Evolutionary conservation across 2,329 filamentous ascomycete genomes (phyloP).

Genomic region (Aspergillus latus): DNA sequence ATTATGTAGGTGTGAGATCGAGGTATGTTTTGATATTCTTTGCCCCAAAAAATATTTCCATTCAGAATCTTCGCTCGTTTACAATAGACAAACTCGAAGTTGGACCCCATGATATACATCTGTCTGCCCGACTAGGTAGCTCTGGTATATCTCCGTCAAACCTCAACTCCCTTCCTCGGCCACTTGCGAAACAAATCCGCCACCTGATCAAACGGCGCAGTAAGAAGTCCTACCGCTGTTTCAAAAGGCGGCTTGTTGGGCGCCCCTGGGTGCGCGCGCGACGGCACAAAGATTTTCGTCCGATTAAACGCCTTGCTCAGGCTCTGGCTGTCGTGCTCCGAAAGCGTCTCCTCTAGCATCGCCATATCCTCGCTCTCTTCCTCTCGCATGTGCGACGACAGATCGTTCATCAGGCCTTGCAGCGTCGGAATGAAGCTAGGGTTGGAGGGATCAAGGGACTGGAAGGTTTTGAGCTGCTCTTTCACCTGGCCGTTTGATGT

Average conservation of each 20-base stretch:
- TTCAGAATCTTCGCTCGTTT: too few relatives aligned
- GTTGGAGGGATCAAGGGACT: slow-evolving; percentile 43
- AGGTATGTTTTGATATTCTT: too few relatives aligned
- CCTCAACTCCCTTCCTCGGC: background rate
- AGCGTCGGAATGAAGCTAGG: slow-evolving; percentile 44
- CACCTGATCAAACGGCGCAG: slow-evolving; percentile 57
- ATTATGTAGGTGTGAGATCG: too few relatives aligned
- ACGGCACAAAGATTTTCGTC: slow-evolving; percentile 55
- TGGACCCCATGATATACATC: too few relatives aligned
- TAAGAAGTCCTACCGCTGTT: slow-evolving; percentile 53
- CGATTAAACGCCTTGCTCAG: slow-evolving; percentile 48
- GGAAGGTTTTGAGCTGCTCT: slow-evolving; percentile 49
- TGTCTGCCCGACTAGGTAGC: too few relatives aligned
- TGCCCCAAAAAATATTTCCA: too few relatives aligned
- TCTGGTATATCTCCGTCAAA: background rate
- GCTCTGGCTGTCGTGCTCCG: slow-evolving; percentile 30
- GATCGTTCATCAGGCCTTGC: slow-evolving; percentile 41
- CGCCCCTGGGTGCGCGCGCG: slow-evolving; percentile 51
- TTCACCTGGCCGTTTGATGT: slow-evolving; percentile 48
- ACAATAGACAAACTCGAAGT: too few relatives aligned
- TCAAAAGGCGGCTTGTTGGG: slow-evolving; percentile 56
- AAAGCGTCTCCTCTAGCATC: slow-evolving; percentile 46
- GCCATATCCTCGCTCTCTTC: slow-evolving; percentile 53
- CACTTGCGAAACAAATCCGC: slow-evolving; percentile 21
- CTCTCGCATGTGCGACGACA: slow-evolving; percentile 50